Conservation (phyloP, 768 basidiomycete species). For the Grammothele lineata region DNA sequence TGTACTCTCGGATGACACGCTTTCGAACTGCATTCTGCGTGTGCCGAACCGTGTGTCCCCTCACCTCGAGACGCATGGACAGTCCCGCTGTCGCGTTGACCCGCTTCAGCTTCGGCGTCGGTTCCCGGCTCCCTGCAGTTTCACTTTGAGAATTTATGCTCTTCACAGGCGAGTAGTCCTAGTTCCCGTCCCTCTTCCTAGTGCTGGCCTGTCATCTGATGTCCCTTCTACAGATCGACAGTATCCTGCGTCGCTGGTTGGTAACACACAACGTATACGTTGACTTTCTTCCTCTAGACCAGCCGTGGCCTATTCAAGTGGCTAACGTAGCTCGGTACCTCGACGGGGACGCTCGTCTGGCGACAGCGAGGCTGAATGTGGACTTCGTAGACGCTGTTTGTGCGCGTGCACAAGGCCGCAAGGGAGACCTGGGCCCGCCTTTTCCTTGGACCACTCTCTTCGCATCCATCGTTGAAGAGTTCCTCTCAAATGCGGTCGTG, state of each 20-base stretch:
- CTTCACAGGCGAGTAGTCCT: too few relatives aligned
- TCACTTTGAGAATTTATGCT: too few relatives aligned
- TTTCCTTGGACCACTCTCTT: neutral
- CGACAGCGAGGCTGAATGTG: too few relatives aligned
- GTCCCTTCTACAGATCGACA: neutral
- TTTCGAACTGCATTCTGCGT: neutral
- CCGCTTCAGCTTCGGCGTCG: too few relatives aligned
- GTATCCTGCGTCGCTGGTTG: neutral
- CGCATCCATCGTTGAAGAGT: neutral
- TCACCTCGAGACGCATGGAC: too few relatives aligned
- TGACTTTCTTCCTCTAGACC: neutral
- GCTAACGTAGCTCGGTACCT: neutral
- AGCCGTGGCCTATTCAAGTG: neutral
- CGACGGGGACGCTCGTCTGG: neutral
- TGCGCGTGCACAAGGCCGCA: neutral
- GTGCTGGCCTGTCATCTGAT: neutral
- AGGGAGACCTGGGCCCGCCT: neutral
- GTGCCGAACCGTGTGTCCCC: too few relatives aligned
- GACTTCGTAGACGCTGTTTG: neutral
- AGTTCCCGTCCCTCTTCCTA: too few relatives aligned
- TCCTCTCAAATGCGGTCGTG: neutral
- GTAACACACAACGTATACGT: neutral
- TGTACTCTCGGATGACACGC: constrained; percentile 6
- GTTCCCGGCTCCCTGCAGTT: too few relatives aligned
- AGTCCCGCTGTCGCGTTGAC: too few relatives aligned